Base-by-base conservation (phyloP, 2,329 filamentous ascomycete genomes). In the Fusarium pilosicola region DNA sequence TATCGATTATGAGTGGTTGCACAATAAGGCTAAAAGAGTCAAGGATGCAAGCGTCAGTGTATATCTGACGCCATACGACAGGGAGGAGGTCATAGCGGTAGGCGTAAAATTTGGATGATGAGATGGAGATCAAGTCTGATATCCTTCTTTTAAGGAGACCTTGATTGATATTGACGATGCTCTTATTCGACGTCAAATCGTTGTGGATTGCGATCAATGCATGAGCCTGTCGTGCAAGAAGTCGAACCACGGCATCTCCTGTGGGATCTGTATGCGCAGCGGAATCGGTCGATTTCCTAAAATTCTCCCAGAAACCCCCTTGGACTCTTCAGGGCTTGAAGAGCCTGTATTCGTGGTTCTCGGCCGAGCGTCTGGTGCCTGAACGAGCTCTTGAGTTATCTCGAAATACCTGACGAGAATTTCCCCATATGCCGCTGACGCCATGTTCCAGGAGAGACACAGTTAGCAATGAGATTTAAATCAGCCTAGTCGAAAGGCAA, bases 31-130 rank as follows among this genome's bases (percentile, higher is more conserved):
- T 71, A 60, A 85, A 83, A 28, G 90, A 91, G 74, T 88, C 88
- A 77, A 93, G 85, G 17, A 96, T 86, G 62, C 89, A 88, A 4
- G 91, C 89, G 62, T 95, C 92, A 2, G 91, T 91, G 78, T 93
- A 95, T 10, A 95, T 82, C 71, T 90, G 85, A 30, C 91, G 85
- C 94, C 93, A 96, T 77, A 88, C 89, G 14, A 80, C 78, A 1
- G 92, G 92, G 11, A 96, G 88, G 38, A 90, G 86, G 70, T 88
- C 88, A 79, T 90, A 95, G 4, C 90, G 87, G 70, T 89, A 94
- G 8, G 91, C 87, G 76, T 95, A 92, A 70, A 96, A 89, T 73
- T 90, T 92, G 46, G 88, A 84, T 62, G 90, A 90, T 0, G 92
- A 88, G 20, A 93, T 81, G 13, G 85, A 84, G 10, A 90, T 81